Evolutionary conservation across 257 asterid genomes (phyloP).

Genomic region (Plantago ovata): DNA sequence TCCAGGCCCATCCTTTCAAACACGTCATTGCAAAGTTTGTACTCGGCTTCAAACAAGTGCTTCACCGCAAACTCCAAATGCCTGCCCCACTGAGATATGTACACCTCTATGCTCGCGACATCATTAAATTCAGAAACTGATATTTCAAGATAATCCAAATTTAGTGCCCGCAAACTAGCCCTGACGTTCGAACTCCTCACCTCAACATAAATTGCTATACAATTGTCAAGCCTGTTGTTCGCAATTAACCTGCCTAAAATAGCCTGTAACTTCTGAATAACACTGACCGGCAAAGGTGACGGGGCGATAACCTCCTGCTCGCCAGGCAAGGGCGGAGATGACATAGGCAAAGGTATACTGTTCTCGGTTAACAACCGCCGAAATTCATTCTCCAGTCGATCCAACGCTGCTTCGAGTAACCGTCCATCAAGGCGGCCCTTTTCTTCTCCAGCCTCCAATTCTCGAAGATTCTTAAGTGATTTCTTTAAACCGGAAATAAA

Average conservation of each 20-base stretch:
- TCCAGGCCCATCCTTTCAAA: constrained; percentile 78
- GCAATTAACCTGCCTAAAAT: constrained; percentile 65
- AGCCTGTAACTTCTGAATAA: constrained; percentile 73
- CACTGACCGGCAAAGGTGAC: constrained; percentile 66
- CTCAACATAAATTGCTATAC: constrained; percentile 69
- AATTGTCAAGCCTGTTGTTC: constrained; percentile 59
- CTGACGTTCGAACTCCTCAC: constrained; percentile 72
- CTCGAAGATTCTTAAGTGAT: constrained; percentile 43
- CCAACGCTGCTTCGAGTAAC: constrained; percentile 60
- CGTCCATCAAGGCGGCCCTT: constrained; percentile 77
- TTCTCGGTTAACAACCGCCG: constrained; percentile 50
- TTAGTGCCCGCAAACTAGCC: constrained; percentile 76
- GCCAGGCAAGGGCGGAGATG: constrained; percentile 43
- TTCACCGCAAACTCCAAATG: constrained; percentile 88
- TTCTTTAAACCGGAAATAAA: constrained; percentile 58
- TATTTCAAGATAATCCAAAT: constrained; percentile 84
- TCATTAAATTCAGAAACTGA: constrained; percentile 75
- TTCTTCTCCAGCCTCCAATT: constrained; percentile 55
- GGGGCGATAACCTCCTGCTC: constrained; percentile 66
- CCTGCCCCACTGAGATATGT: constrained; percentile 75
- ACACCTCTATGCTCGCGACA: constrained; percentile 70
- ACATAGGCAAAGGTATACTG: constrained; percentile 65
- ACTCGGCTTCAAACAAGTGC: constrained; percentile 83
- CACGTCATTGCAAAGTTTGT: constrained; percentile 67
- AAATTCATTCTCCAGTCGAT: constrained; percentile 68